A percentile compares a stretch with the other conserved stretches of the same genome.
Conservation (phyloP, 306 rosid species). For the Gastrolobium villosum region DNA sequence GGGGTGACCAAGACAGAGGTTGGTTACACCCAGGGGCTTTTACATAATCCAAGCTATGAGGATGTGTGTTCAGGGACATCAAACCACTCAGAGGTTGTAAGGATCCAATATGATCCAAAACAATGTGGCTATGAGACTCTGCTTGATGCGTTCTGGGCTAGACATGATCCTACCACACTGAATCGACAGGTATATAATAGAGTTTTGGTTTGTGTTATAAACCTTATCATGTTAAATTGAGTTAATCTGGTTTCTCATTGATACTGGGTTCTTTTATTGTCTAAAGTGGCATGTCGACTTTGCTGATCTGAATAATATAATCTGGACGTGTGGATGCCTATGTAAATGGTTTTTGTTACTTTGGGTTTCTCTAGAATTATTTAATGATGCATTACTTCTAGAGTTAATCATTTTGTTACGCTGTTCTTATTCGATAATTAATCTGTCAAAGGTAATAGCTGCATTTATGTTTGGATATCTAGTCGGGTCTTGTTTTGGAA, state of each 20-base stretch:
- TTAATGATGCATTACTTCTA: neutral
- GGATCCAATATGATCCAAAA: conserved; percentile 87
- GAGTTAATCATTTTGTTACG: conserved; percentile 1
- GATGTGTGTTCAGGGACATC: conserved; percentile 83
- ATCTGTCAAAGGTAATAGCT: neutral
- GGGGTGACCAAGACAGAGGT: conserved; percentile 92
- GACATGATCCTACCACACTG: conserved; percentile 90
- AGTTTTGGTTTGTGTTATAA: neutral
- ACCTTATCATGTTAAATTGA: conserved; percentile 26
- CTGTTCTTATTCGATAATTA: neutral
- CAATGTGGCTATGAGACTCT: conserved; percentile 69
- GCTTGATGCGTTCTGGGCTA: conserved; percentile 84
- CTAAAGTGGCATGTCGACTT: conserved; percentile 22
- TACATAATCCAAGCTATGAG: conserved; percentile 83
- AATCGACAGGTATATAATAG: conserved; percentile 76
- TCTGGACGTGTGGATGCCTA: conserved; percentile 9
- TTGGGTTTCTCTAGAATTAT: neutral
- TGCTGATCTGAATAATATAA: conserved; percentile 3
- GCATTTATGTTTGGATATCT: conserved; percentile 5
- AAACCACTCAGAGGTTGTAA: conserved; percentile 81
- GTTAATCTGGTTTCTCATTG: conserved; percentile 18
- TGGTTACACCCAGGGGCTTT: conserved; percentile 81
- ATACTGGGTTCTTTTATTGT: neutral
- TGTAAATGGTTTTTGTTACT: conserved; percentile 17
- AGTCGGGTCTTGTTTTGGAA: neutral